These are phyloP conservation scores for Torrubiellomyces zombiae DNA, from an alignment of 2,329 filamentous ascomycete genomes.

Conservation along the genomic window DNA sequence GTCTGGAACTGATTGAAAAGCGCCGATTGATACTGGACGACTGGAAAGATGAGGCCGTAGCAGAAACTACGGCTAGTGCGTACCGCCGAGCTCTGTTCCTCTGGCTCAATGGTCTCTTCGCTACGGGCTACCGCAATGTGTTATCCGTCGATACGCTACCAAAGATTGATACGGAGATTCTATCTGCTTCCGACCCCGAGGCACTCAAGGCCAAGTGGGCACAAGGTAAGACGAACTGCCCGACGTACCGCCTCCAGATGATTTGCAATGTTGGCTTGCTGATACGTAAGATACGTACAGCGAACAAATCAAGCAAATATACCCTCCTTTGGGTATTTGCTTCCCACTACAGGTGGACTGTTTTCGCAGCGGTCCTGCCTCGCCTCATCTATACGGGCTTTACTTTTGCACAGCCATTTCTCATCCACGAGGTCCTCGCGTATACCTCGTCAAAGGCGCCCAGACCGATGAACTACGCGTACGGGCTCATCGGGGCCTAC, in stretches of 20 bases:
- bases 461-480: conserved; percentile 13
- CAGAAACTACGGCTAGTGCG: neutral
- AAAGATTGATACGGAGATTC: conserved; percentile 5
- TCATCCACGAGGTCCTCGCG: conserved; percentile 19
- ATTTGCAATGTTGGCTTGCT: neutral
- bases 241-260: neutral
- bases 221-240: conserved; percentile 2
- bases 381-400: conserved; percentile 20
- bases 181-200: conserved; percentile 5
- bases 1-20: conserved; percentile 9
- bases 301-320: conserved; percentile 7
- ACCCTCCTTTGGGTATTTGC: conserved; percentile 9
- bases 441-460: conserved; percentile 10
- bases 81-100: conserved; percentile 9
- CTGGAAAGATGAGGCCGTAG: conserved; percentile 1
- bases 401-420: conserved; percentile 24
- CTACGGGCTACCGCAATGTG: conserved; percentile 9
- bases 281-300: conserved; percentile 1
- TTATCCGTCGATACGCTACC: conserved; percentile 8
- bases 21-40: conserved; percentile 8
- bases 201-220: conserved; percentile 5
- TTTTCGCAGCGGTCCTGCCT: conserved; percentile 16
- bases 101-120: conserved; percentile 16
- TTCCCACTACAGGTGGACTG: conserved; percentile 10
- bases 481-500: conserved; percentile 22